These are phyloP conservation scores for Colletotrichum paranaense DNA, from an alignment of 2,329 filamentous ascomycete genomes.

Conservation along the genomic window DNA sequence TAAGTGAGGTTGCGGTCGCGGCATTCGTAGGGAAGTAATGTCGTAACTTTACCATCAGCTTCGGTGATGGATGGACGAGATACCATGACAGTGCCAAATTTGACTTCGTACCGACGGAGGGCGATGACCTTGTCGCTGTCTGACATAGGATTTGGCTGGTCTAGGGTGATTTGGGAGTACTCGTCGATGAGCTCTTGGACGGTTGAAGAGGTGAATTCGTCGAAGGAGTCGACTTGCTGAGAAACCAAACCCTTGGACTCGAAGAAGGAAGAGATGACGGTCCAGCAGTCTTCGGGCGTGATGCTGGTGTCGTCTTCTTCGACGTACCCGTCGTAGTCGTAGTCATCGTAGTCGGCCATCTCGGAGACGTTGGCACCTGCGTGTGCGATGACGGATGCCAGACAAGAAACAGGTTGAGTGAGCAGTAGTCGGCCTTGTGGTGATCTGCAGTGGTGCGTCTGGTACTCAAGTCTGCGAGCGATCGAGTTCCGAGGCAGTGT, in stretches of 20 bases:
- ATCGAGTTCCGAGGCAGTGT: neutral
- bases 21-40: slow-evolving; percentile 93
- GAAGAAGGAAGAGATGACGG: slow-evolving; percentile 97
- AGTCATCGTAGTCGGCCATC: slow-evolving; percentile 69
- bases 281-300: slow-evolving; percentile 98
- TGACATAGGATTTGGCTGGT: slow-evolving; percentile 86
- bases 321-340: slow-evolving; percentile 74
- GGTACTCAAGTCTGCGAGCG: slow-evolving; percentile 17
- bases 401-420: neutral
- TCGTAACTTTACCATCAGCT: slow-evolving; percentile 87
- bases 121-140: slow-evolving; percentile 83
- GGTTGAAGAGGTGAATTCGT: slow-evolving; percentile 94
- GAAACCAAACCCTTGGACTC: slow-evolving; percentile 95
- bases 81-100: slow-evolving; percentile 90
- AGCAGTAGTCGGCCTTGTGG: neutral
- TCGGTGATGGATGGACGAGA: slow-evolving; percentile 93
- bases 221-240: slow-evolving; percentile 97
- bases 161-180: slow-evolving; percentile 90
- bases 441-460: neutral
- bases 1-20: slow-evolving; percentile 97
- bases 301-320: slow-evolving; percentile 77
- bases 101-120: slow-evolving; percentile 92
- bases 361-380: slow-evolving; percentile 25
- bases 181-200: slow-evolving; percentile 96
- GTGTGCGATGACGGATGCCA: neutral